Percentiles rank a stretch among this genome's conserved stretches.
Evolutionary conservation across 371 early-diverging fungal species (phyloP).

Genomic region (Mortierella sp.): DNA sequence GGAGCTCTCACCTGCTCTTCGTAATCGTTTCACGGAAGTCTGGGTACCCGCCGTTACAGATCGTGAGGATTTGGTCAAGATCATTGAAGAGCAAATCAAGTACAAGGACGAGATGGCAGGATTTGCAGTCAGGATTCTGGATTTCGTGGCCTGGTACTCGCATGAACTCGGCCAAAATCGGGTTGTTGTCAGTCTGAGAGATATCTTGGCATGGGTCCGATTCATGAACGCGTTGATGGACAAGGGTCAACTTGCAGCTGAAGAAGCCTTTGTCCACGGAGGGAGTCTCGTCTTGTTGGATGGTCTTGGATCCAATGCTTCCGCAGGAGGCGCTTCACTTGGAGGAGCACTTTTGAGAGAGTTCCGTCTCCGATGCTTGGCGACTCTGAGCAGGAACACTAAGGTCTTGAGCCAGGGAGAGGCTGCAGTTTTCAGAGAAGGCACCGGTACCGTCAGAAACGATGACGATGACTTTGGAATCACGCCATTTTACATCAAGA

Average conservation of each 20-base stretch:
- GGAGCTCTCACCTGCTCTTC: slow-evolving; percentile 98
- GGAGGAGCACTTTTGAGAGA: slow-evolving; percentile 64
- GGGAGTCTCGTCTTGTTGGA: slow-evolving; percentile 95
- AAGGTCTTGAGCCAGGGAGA: slow-evolving; percentile 53
- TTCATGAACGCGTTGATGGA: slow-evolving; percentile 71
- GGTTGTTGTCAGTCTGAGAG: slow-evolving; percentile 82
- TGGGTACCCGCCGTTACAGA: slow-evolving; percentile 94
- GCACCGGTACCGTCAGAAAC: slow-evolving; percentile 56
- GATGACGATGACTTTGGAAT: slow-evolving; percentile 68
- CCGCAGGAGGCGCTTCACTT: slow-evolving; percentile 73
- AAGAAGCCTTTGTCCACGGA: slow-evolving; percentile 88
- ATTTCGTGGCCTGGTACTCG: slow-evolving; percentile 67
- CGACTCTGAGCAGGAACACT: slow-evolving; percentile 50
- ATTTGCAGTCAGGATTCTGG: slow-evolving; percentile 60
- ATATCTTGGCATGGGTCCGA: slow-evolving; percentile 93
- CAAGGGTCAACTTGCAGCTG: slow-evolving; percentile 55
- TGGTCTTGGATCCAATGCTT: slow-evolving; percentile 91
- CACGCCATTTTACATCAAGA: slow-evolving; percentile 81
- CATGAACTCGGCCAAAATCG: slow-evolving; percentile 52
- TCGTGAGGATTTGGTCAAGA: slow-evolving; percentile 77
- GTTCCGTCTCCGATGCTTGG: slow-evolving; percentile 64
- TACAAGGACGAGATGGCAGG: slow-evolving; percentile 49
- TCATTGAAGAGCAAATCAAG: slow-evolving; percentile 76
- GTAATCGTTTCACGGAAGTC: slow-evolving; percentile 99
- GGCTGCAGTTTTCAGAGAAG: slow-evolving; percentile 57